phyloP scores from a whole-genome alignment of 192 early-diverging fungal species.

The Podila epigama region DNA sequence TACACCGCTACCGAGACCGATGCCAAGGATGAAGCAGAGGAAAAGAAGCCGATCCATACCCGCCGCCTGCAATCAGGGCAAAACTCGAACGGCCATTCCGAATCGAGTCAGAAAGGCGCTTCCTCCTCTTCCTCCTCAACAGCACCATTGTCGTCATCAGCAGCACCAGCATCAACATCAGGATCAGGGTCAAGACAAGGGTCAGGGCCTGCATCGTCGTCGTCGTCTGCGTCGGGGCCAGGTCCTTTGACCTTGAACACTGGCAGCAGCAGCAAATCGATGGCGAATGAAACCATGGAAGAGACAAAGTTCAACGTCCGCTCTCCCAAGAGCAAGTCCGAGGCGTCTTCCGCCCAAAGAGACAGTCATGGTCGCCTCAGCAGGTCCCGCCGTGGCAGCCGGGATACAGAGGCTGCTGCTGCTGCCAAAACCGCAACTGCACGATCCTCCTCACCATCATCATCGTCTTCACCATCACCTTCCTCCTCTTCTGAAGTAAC shows the following conservation, averaged over 20 bases:
- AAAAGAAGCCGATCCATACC: neutral
- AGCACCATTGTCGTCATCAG: neutral
- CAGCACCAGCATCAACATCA: neutral
- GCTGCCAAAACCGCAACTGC: neutral
- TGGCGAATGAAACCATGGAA: conserved; percentile 22
- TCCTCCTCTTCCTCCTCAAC: neutral
- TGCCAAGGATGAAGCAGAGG: conserved; percentile 9
- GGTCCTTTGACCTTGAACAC: conserved; percentile 16
- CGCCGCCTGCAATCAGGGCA: neutral
- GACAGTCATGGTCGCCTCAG: conserved; percentile 13
- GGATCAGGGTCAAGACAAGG: too few species aligned
- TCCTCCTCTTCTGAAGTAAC: neutral
- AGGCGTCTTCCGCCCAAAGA: conserved; percentile 18
- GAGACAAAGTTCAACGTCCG: conserved; percentile 41
- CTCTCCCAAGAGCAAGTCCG: conserved; percentile 18
- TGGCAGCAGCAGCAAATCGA: conserved; percentile 20
- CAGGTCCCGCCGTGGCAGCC: conserved; percentile 38
- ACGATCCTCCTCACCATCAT: too few species aligned
- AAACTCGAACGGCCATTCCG: neutral
- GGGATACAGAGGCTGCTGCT: too few species aligned
- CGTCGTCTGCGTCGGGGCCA: too few species aligned
- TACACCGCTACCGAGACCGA: conserved; percentile 17
- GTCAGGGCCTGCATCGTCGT: too few species aligned
- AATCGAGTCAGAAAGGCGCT: too few species aligned
- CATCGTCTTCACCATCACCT: neutral